These are phyloP conservation scores for Vicia faba DNA, from an alignment of 306 rosid genomes.

Conservation along the genomic window DNA sequence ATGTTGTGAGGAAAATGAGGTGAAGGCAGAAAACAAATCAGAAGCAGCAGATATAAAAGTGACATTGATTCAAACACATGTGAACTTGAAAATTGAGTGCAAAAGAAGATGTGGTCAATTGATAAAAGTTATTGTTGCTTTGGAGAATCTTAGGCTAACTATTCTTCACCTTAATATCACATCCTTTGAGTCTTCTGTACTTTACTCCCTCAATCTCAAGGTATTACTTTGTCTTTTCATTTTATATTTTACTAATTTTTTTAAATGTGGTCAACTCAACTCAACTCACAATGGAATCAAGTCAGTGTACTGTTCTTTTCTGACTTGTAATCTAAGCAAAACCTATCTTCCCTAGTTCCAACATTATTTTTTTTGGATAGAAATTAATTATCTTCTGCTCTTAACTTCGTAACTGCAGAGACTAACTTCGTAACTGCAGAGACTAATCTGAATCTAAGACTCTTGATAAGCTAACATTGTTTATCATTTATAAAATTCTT, in stretches of 20 bases:
- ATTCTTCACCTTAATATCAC: constrained; percentile 88
- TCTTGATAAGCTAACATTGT: no score
- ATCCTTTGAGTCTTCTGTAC: constrained; percentile 58
- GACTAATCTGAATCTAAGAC: no score
- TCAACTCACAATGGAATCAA: constrained; percentile 58
- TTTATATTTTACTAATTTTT: not conserved
- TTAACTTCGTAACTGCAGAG: no score
- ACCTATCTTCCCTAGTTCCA: constrained; percentile 42
- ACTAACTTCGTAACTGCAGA: no score
- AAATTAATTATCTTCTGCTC: no score
- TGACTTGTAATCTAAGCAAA: constrained; percentile 57
- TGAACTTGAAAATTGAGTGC: constrained; percentile 80
- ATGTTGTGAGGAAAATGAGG: constrained; percentile 48
- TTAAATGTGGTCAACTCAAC: constrained; percentile 50
- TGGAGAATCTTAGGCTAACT: constrained; percentile 76
- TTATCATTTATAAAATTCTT: no score
- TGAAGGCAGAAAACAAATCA: constrained; percentile 69
- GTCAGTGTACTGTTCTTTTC: constrained; percentile 47
- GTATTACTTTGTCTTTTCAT: constrained; percentile 51
- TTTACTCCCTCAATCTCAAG: constrained; percentile 95
- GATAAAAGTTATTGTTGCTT: constrained; percentile 71
- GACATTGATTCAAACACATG: constrained; percentile 87
- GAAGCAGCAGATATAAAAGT: constrained; percentile 67
- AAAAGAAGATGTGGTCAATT: constrained; percentile 63
- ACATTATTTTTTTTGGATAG: not conserved